These are phyloP conservation scores for Moesziomyces parantarcticus DNA, from an alignment of 1,284 basidiomycete genomes.

Conservation along the genomic window DNA sequence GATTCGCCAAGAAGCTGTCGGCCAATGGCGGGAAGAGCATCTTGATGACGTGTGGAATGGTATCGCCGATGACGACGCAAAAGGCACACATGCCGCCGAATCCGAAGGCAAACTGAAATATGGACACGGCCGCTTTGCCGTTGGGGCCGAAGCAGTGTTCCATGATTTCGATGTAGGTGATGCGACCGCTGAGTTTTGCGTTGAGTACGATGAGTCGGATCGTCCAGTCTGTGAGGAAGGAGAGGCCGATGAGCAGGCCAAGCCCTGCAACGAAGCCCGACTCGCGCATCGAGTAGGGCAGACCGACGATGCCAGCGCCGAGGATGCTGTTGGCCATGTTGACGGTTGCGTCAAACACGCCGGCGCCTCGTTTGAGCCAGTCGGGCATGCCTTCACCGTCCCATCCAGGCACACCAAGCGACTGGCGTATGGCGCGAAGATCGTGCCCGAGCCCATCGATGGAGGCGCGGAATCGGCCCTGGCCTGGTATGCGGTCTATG, in stretches of 20 bases:
- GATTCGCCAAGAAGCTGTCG: constrained; percentile 81
- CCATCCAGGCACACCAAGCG: constrained; percentile 67
- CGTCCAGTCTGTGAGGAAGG: constrained; percentile 94
- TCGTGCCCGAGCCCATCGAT: constrained; percentile 54
- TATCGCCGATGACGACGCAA: constrained; percentile 77
- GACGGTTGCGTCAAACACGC: constrained; percentile 83
- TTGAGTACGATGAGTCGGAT: constrained; percentile 91
- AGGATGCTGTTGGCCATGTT: constrained; percentile 98
- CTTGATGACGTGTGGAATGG: constrained; percentile 89
- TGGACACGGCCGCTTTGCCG: constrained; percentile 81
- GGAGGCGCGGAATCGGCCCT: constrained; percentile 41
- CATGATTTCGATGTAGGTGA: constrained; percentile 97
- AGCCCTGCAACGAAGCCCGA: constrained; percentile 91
- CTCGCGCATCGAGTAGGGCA: constrained; percentile 91
- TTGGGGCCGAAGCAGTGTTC: constrained; percentile 86
- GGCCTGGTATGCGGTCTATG: constrained; percentile 37
- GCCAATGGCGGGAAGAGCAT: constrained; percentile 85
- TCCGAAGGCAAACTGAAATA: constrained; percentile 97
- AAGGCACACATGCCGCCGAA: constrained; percentile 80
- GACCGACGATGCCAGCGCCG: constrained; percentile 78
- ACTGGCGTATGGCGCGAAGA: constrained; percentile 49
- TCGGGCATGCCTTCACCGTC: constrained; percentile 69
- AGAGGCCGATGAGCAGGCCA: constrained; percentile 81
- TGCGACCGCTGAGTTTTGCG: constrained; percentile 91
- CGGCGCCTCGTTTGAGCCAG: constrained; percentile 74